These are phyloP conservation scores for Syncephalastrum contaminatum DNA, from an alignment of 371 early-diverging fungal genomes.

Conservation along the genomic window DNA sequence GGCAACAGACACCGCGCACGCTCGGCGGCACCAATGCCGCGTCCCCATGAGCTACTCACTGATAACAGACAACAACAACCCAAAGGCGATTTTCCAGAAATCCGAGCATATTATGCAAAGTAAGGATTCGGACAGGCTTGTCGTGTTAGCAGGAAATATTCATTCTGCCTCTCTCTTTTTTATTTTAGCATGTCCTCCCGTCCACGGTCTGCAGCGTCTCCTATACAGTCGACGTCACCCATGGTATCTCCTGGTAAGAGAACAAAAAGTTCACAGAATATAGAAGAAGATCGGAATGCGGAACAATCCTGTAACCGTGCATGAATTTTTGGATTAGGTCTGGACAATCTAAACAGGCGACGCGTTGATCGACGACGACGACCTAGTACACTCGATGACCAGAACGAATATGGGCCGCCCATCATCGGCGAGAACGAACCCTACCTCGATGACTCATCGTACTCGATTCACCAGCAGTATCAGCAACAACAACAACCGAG, in stretches of 20 bases:
- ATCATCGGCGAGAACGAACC: too few species aligned
- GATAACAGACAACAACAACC: constrained; percentile 1
- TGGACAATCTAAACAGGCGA: constrained; percentile 1
- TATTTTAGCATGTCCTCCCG: constrained; percentile 10
- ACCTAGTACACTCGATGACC: background rate
- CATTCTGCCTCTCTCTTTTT: background rate
- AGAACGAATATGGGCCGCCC: too few species aligned
- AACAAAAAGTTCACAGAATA: background rate
- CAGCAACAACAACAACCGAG: constrained; percentile 14
- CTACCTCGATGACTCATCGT: background rate
- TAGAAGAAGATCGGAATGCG: too few species aligned
- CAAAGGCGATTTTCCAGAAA: constrained; percentile 33
- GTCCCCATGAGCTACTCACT: too few species aligned
- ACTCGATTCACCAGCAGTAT: background rate
- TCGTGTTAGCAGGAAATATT: background rate
- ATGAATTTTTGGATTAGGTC: background rate
- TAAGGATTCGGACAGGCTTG: constrained; percentile 13
- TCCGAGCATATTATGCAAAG: constrained; percentile 45
- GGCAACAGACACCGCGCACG: too few species aligned
- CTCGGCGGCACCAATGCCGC: too few species aligned
- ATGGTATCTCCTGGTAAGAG: constrained; percentile 1
- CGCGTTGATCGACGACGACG: constrained; percentile 9
- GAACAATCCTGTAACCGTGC: too few species aligned
- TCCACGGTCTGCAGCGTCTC: background rate
- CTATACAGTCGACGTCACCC: constrained; percentile 1